Base-by-base conservation (phyloP, 192 early-diverging fungal genomes). In the Gonapodya sp. region DNA sequence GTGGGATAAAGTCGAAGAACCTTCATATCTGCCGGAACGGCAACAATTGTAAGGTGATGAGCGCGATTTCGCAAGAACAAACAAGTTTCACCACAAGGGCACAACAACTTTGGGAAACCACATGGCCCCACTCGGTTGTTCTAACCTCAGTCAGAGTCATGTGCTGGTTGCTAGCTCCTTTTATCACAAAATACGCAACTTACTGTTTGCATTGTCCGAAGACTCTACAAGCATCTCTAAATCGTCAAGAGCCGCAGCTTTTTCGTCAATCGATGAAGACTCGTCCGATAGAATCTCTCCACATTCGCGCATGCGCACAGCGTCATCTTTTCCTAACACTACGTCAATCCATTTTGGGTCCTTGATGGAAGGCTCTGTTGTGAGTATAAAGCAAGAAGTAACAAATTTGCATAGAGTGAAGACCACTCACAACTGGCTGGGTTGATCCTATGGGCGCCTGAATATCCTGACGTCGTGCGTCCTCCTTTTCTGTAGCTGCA, bases 291-390 rank as follows among this genome's bases (percentile, higher is more conserved):
- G 89, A 1, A 89, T 88, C 1, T 90, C 92, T 34, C 97, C 82
- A 82, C 94, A 95, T 79, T 99, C 95, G 83, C 90, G 89, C 96
- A 98, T 97, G 73, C 89, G 87, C 18, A 91, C 91, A 1, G 95
- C 90, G 73, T 96, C 96, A 34, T 94, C 91, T 84, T 95, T 96
- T 32, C 97, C 97, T 34, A 99, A 87, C 79, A 99, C 97, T 18
- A 93, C 91, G 36, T 99, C 96, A 73, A 99, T 87, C 82, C 97
- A 86, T 64, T 89, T 94, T 0, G 96, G 92, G 84, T 98, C 46
- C 46, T 64, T 24, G 24, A 64, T 64, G 46, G 8, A 8, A 64
- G 46, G 8, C 24, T 8, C 24, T 24, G 46, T 64, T 64, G 46
- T 64, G 46, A 64, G 46, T 16, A 64, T 8, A 64, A 64, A 16